phyloP scores from a whole-genome alignment of 202 grass and related monocot genomes.

The Alloteropsis angusta region DNA sequence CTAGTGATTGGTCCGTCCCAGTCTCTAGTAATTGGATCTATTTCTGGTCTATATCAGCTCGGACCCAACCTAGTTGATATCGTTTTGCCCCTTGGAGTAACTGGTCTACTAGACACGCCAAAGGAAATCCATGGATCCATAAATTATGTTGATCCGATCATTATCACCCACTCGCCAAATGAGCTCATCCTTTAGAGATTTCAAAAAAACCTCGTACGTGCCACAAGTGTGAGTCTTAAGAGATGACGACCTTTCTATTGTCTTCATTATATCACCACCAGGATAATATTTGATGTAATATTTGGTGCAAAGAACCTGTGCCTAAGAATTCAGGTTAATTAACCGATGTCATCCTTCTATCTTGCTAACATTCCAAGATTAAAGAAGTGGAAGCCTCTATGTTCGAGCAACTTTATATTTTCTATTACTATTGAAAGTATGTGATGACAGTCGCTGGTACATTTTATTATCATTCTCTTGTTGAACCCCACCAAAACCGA shows the following conservation, averaged over 20 bases:
- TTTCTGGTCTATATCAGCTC: too few species aligned
- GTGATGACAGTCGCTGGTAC: neutral
- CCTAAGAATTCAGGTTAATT: neutral
- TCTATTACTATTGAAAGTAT: neutral
- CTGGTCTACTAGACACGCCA: neutral
- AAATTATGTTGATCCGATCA: neutral
- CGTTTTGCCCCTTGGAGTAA: too few species aligned
- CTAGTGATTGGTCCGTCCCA: too few species aligned
- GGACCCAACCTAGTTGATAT: too few species aligned
- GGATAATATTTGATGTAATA: neutral
- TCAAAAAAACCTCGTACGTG: neutral
- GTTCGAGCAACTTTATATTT: neutral
- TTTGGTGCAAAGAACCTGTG: neutral
- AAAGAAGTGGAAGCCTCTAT: neutral
- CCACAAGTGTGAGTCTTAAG: too few species aligned
- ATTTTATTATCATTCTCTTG: neutral
- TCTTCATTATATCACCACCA: neutral
- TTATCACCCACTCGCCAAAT: neutral
- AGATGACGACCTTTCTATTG: neutral
- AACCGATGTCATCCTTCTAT: neutral
- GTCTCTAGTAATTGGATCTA: too few species aligned
- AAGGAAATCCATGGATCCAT: neutral
- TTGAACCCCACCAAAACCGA: too few species aligned
- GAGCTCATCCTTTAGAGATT: neutral
- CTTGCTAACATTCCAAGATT: neutral